A percentile compares a stretch with the other conserved stretches of the same genome.
These are phyloP conservation scores for Fusarium aywerte DNA, from an alignment of 2,329 filamentous ascomycete genomes.

Conservation along the genomic window DNA sequence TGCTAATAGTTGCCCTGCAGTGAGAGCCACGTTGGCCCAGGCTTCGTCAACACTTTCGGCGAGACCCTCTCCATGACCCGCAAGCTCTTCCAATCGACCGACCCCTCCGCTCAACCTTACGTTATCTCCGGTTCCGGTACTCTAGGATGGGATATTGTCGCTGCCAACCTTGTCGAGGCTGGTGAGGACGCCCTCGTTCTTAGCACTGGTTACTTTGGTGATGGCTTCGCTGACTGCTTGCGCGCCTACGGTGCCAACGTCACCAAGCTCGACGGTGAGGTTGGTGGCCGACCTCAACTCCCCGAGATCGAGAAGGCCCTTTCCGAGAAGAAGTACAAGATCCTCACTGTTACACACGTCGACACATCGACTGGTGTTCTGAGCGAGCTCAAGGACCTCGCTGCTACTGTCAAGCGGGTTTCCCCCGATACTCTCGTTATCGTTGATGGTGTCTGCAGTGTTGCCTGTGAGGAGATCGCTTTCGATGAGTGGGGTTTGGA, in stretches of 20 bases:
- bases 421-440: constrained; percentile 92
- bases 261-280: constrained; percentile 88
- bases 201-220: constrained; percentile 96
- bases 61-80: constrained; percentile 89
- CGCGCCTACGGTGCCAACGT: constrained; percentile 89
- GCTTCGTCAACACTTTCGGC: constrained; percentile 90
- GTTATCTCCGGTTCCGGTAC: constrained; percentile 95
- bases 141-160: constrained; percentile 94
- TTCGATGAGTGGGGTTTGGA: constrained; percentile 97
- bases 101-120: constrained; percentile 86
- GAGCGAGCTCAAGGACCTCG: constrained; percentile 86
- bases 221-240: constrained; percentile 93
- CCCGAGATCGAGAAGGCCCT: constrained; percentile 89
- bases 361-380: constrained; percentile 97
- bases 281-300: constrained; percentile 87
- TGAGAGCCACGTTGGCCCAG: constrained; percentile 91
- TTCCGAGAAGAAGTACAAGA: constrained; percentile 91
- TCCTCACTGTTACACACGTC: constrained; percentile 94
- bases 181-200: constrained; percentile 93
- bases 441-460: constrained; percentile 96
- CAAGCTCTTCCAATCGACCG: constrained; percentile 91
- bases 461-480: constrained; percentile 93
- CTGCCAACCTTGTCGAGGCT: constrained; percentile 89
- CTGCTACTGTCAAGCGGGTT: constrained; percentile 84
- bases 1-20: constrained; percentile 57